phyloP scores from a whole-genome alignment of 2,329 filamentous ascomycete species.

The Scedosporium boydii region DNA sequence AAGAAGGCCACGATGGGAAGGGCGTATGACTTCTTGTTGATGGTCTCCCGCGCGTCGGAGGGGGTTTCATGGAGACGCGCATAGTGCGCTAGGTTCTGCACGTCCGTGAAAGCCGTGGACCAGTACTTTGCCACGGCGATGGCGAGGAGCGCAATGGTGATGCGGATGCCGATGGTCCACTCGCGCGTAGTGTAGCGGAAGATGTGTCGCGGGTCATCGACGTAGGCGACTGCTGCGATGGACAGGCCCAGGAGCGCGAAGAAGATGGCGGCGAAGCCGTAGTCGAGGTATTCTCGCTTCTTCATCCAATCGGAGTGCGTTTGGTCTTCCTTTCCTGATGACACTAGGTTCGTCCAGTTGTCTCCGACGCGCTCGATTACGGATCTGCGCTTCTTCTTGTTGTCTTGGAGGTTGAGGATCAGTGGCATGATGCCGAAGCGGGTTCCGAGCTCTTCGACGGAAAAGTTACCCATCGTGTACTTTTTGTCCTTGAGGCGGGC shows the following conservation, averaged over 20 bases:
- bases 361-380: conserved; percentile 2
- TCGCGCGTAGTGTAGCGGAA: conserved; percentile 10
- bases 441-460: neutral
- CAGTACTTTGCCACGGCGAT: conserved; percentile 13
- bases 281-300: conserved; percentile 10
- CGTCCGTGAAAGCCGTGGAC: conserved; percentile 13
- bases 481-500: conserved; percentile 9
- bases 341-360: neutral
- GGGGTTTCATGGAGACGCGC: conserved; percentile 10
- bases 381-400: neutral
- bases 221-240: conserved; percentile 11
- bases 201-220: conserved; percentile 12
- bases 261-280: conserved; percentile 11
- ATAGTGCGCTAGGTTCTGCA: conserved; percentile 15
- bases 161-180: conserved; percentile 11
- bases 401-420: neutral
- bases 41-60: conserved; percentile 10
- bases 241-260: conserved; percentile 14
- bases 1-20: conserved; percentile 12
- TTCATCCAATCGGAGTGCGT: conserved; percentile 8
- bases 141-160: conserved; percentile 13
- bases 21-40: conserved; percentile 11
- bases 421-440: conserved; percentile 11
- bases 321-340: neutral
- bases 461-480: conserved; percentile 13